A percentile compares a stretch with the other conserved stretches of the same genome.
Conservation (phyloP, 2,329 filamentous ascomycete genomes). For the Alternaria sp. region DNA sequence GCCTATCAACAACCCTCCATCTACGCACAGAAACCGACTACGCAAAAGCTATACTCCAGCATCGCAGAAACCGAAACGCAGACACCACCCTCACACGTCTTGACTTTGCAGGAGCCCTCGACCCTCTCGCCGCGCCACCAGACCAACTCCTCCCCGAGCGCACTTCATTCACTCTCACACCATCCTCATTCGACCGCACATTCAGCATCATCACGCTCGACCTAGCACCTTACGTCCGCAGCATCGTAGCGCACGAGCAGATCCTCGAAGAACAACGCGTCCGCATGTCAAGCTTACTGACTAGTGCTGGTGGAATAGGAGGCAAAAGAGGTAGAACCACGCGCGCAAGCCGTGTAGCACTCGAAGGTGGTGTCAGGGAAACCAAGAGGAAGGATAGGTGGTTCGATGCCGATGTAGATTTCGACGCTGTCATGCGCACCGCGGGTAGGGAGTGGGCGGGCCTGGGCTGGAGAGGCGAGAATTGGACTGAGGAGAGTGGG, state of each 20-base stretch:
- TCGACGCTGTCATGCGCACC: constrained; percentile 69
- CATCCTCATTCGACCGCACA: constrained; percentile 79
- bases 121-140: constrained; percentile 55
- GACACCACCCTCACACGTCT: constrained; percentile 38
- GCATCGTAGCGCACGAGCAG: constrained; percentile 79
- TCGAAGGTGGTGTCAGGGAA: constrained; percentile 74
- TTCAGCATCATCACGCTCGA: constrained; percentile 72
- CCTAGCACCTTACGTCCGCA: constrained; percentile 87
- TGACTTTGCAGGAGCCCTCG: constrained; percentile 58
- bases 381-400: constrained; percentile 74
- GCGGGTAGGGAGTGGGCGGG: constrained; percentile 52
- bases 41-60: constrained; percentile 39
- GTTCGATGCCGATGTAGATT: constrained; percentile 69
- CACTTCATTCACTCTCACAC: constrained; percentile 59
- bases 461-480: constrained; percentile 28
- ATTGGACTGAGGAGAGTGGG: constrained; percentile 4
- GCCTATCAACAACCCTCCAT: neutral
- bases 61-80: constrained; percentile 24
- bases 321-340: constrained; percentile 72
- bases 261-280: constrained; percentile 72
- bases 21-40: constrained; percentile 23
- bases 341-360: constrained; percentile 74
- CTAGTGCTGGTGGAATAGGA: constrained; percentile 60
- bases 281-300: constrained; percentile 65
- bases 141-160: constrained; percentile 36